Evolutionary conservation across 2,329 filamentous ascomycete genomes (phyloP).

Genomic region (Nannizzia gypsea): DNA sequence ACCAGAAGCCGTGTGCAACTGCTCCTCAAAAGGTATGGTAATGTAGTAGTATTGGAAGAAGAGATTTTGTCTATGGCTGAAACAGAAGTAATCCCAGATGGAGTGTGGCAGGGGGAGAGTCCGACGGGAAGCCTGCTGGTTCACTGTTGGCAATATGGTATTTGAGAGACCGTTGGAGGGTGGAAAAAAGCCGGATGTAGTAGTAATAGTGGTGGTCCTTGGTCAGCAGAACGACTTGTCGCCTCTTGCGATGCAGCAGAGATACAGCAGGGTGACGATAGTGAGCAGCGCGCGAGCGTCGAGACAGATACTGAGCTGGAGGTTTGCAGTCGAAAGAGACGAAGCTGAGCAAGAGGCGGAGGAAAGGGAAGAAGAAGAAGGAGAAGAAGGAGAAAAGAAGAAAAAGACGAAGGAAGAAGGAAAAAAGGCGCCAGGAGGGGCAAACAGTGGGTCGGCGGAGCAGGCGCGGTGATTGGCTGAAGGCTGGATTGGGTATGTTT

Average conservation of each 20-base stretch:
- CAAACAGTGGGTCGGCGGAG: background rate
- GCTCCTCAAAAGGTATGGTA: slow-evolving; percentile 3
- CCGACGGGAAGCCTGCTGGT: background rate
- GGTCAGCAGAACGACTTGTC: background rate
- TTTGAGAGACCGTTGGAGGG: background rate
- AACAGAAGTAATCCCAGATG: slow-evolving; percentile 1
- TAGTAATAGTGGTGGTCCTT: background rate
- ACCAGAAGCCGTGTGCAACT: slow-evolving; percentile 4
- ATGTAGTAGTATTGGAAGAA: background rate
- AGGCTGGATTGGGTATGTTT: slow-evolving; percentile 9
- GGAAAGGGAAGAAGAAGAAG: slow-evolving; percentile 22
- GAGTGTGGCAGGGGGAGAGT: background rate
- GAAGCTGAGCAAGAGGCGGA: slow-evolving; percentile 17
- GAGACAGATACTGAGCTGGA: slow-evolving; percentile 11
- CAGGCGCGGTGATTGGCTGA: background rate
- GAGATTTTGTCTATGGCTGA: background rate
- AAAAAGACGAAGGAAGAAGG: slow-evolving; percentile 10
- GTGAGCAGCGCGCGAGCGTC: background rate
- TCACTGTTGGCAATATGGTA: background rate
- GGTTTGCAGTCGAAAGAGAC: slow-evolving; percentile 17
- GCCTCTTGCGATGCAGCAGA: background rate
- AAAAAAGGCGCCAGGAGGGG: slow-evolving; percentile 14
- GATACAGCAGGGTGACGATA: background rate
- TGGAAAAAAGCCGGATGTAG: background rate
- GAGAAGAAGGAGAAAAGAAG: slow-evolving; percentile 18